Evolutionary conservation across 1,284 basidiomycete genomes (phyloP).

Genomic region (Pseudozyma hubeiensis): DNA sequence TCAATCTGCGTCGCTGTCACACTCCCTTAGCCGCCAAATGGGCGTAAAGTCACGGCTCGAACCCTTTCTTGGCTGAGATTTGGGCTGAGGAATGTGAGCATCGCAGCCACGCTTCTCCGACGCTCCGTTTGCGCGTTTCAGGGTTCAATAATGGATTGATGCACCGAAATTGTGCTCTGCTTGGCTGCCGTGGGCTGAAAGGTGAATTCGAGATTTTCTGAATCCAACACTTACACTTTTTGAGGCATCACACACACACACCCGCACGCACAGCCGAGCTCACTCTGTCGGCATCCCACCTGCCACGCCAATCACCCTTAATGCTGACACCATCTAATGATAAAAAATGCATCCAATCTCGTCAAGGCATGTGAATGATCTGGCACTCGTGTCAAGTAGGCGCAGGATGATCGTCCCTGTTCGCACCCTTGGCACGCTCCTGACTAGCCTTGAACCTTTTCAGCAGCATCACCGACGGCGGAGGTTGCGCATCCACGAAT

Average conservation of each 20-base stretch:
- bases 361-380: no score
- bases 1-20: no score
- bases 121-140: background rate
- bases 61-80: slow-evolving; percentile 2
- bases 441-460: slow-evolving; percentile 34
- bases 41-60: background rate
- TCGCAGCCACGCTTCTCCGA: slow-evolving; percentile 23
- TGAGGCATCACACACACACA: no score
- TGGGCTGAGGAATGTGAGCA: background rate
- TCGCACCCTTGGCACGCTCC: background rate
- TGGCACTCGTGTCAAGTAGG: background rate
- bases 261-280: background rate
- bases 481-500: slow-evolving; percentile 16
- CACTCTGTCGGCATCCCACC: background rate
- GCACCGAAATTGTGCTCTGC: no score
- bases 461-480: slow-evolving; percentile 13
- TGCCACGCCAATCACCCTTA: no score
- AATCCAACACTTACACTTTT: slow-evolving; percentile 16
- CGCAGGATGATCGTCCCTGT: background rate
- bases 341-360: no score
- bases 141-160: background rate
- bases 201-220: background rate
- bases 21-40: no score
- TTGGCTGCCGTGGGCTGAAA: background rate
- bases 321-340: no score